These are phyloP conservation scores for Aspergillus nanangensis DNA, from an alignment of 495 filamentous ascomycete genomes.

Conservation along the genomic window DNA sequence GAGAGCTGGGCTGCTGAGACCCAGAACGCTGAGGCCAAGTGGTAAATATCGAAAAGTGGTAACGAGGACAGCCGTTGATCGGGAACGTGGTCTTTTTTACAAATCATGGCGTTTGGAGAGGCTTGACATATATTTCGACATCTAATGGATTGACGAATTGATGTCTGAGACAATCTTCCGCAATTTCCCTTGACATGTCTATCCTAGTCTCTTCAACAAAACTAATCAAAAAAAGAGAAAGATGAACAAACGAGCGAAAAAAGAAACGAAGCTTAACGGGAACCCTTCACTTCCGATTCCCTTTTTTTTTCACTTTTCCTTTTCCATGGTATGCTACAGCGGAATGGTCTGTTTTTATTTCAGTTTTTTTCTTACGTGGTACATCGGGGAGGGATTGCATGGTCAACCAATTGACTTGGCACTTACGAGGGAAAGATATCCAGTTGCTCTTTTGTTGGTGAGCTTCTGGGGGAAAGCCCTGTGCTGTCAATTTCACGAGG, in stretches of 20 bases:
- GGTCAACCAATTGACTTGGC: conserved; percentile 56
- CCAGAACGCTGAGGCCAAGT: conserved; percentile 50
- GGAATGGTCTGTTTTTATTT: conserved; percentile 8
- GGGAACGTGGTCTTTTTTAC: conserved; percentile 22
- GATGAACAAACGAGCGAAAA: conserved; percentile 34
- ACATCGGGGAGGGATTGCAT: conserved; percentile 42
- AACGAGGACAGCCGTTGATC: conserved; percentile 30
- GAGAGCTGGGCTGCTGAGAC: conserved; percentile 65
- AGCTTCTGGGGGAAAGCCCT: conserved; percentile 87
- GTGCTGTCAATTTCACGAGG: conserved; percentile 61
- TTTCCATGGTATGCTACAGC: conserved; percentile 20
- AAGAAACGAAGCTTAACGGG: too few species aligned
- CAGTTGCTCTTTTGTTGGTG: conserved; percentile 41
- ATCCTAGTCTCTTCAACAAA: conserved; percentile 36
- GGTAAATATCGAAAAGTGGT: conserved; percentile 50
- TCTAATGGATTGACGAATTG: conserved; percentile 16
- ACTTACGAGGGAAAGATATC: conserved; percentile 99
- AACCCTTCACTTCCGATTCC: conserved; percentile 21
- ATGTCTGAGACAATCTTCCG: conserved; percentile 2
- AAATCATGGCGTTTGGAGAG: conserved; percentile 20
- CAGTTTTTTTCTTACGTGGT: conserved; percentile 16
- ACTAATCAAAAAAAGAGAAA: conserved; percentile 34
- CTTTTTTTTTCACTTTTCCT: conserved; percentile 28
- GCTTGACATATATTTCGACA: conserved; percentile 8
- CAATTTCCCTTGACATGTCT: conserved; percentile 40